Conservation (phyloP, 2,329 filamentous ascomycete genomes). For the Pseudogymnoascus sp. region DNA sequence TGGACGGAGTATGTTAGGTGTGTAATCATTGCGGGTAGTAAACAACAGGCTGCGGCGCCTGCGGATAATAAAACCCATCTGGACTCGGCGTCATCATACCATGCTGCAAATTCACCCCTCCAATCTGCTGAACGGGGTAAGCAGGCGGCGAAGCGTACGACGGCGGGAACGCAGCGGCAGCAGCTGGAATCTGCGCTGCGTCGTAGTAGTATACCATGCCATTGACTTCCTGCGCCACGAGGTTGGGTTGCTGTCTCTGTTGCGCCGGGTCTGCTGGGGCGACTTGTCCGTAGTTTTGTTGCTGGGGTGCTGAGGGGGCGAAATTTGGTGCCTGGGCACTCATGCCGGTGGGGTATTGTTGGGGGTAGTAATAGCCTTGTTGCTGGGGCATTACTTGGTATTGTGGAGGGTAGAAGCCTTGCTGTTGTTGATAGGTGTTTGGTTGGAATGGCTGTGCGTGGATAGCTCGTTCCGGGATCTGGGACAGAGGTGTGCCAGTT, state of each 20-base stretch:
- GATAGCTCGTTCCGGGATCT: slow-evolving; percentile 86
- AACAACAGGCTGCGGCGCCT: slow-evolving; percentile 44
- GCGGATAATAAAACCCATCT: slow-evolving; percentile 64
- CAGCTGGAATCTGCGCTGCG: slow-evolving; percentile 55
- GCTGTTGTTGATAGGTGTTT: slow-evolving; percentile 50
- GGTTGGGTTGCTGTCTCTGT: slow-evolving; percentile 45
- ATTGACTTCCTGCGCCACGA: slow-evolving; percentile 79
- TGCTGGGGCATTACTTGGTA: slow-evolving; percentile 51
- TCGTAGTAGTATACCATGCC: slow-evolving; percentile 97
- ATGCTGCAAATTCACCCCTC: slow-evolving; percentile 56
- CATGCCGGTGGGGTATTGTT: slow-evolving; percentile 39
- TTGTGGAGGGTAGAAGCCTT: slow-evolving; percentile 48
- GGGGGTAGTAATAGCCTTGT: slow-evolving; percentile 62
- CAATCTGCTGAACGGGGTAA: slow-evolving; percentile 45
- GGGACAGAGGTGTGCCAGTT: slow-evolving; percentile 73
- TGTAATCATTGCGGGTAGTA: slow-evolving; percentile 51
- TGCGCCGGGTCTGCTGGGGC: slow-evolving; percentile 31
- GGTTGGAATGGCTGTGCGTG: slow-evolving; percentile 88
- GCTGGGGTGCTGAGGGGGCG: slow-evolving; percentile 23
- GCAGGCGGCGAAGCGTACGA: slow-evolving; percentile 42
- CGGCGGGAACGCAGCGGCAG: slow-evolving; percentile 28
- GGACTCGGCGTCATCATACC: slow-evolving; percentile 69
- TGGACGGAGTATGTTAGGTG: not conserved
- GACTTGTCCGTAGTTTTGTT: slow-evolving; percentile 24
- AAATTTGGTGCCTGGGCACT: slow-evolving; percentile 31